Conservation (phyloP, 768 basidiomycete species). For the Serendipita sp. region DNA sequence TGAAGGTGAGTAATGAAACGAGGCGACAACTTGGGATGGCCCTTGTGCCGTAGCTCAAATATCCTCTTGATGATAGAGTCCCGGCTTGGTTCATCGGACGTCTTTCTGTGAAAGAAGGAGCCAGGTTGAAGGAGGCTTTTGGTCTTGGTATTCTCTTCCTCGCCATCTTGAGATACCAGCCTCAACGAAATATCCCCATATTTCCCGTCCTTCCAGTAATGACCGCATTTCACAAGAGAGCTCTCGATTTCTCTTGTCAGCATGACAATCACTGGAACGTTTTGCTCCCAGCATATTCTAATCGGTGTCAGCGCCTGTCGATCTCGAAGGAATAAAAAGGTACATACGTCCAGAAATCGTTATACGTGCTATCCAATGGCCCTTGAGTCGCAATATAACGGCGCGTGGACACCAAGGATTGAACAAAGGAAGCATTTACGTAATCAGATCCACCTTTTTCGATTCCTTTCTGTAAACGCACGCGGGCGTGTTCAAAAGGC, state of each 20-base stretch:
- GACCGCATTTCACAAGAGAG: slow-evolving; percentile 74
- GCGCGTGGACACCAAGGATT: slow-evolving; percentile 64
- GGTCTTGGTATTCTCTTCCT: slow-evolving; percentile 21
- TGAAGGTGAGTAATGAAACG: slow-evolving; percentile 76
- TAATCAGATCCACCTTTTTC: slow-evolving; percentile 58
- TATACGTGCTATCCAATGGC: slow-evolving; percentile 74
- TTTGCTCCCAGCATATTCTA: slow-evolving; percentile 86
- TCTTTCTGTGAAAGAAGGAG: slow-evolving; percentile 14
- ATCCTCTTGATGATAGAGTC: slow-evolving; percentile 24
- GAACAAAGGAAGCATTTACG: slow-evolving; percentile 88
- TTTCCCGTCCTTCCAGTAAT: slow-evolving; percentile 54
- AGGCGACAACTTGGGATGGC: slow-evolving; percentile 41
- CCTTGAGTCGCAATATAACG: slow-evolving; percentile 95
- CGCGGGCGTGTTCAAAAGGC: slow-evolving; percentile 93
- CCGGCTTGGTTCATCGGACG: slow-evolving; percentile 27
- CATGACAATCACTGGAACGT: slow-evolving; percentile 92
- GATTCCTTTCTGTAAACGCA: slow-evolving; percentile 37
- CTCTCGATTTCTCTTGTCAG: slow-evolving; percentile 86
- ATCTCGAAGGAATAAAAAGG: not conserved
- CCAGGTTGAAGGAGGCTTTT: slow-evolving; percentile 1
- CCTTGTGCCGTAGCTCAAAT: slow-evolving; percentile 51
- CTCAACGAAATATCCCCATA: slow-evolving; percentile 62
- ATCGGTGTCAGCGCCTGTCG: not conserved
- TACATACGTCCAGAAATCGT: slow-evolving; percentile 88
- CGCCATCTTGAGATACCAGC: slow-evolving; percentile 33